phyloP scores from a whole-genome alignment of 2,329 filamentous ascomycete species.

The Alternaria solani region DNA sequence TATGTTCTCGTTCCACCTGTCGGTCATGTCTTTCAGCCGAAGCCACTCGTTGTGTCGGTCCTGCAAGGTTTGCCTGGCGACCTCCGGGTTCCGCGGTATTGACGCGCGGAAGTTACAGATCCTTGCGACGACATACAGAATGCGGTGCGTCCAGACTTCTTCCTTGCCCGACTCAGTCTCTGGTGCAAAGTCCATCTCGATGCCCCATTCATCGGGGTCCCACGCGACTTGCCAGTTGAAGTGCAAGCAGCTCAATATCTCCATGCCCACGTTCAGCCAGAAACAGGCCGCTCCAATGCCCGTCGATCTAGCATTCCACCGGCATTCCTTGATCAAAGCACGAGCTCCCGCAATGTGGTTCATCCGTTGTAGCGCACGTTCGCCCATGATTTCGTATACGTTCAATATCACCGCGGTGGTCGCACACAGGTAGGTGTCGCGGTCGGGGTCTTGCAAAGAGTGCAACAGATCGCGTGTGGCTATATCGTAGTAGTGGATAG shows the following conservation, averaged over 20 bases:
- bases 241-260: slow-evolving; percentile 85
- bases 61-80: slow-evolving; percentile 67
- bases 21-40: slow-evolving; percentile 79
- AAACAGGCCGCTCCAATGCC: slow-evolving; percentile 90
- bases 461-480: slow-evolving; percentile 80
- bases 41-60: slow-evolving; percentile 79
- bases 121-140: slow-evolving; percentile 87
- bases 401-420: slow-evolving; percentile 88
- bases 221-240: slow-evolving; percentile 88
- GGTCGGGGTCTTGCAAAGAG: slow-evolving; percentile 81
- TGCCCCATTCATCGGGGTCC: slow-evolving; percentile 89
- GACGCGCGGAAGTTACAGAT: slow-evolving; percentile 83
- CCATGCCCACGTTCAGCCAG: slow-evolving; percentile 91
- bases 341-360: slow-evolving; percentile 87
- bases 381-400: slow-evolving; percentile 92
- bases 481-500: slow-evolving; percentile 82
- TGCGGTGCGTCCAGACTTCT: slow-evolving; percentile 86
- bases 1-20: slow-evolving; percentile 79
- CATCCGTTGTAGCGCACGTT: slow-evolving; percentile 80
- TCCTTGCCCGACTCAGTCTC: slow-evolving; percentile 70
- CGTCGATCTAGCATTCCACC: slow-evolving; percentile 80
- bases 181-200: slow-evolving; percentile 76
- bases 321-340: slow-evolving; percentile 86
- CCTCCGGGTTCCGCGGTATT: slow-evolving; percentile 67
- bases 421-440: slow-evolving; percentile 84